These are phyloP conservation scores for Anthostomella pinea DNA, from an alignment of 2,329 filamentous ascomycete species.

Conservation along the genomic window DNA sequence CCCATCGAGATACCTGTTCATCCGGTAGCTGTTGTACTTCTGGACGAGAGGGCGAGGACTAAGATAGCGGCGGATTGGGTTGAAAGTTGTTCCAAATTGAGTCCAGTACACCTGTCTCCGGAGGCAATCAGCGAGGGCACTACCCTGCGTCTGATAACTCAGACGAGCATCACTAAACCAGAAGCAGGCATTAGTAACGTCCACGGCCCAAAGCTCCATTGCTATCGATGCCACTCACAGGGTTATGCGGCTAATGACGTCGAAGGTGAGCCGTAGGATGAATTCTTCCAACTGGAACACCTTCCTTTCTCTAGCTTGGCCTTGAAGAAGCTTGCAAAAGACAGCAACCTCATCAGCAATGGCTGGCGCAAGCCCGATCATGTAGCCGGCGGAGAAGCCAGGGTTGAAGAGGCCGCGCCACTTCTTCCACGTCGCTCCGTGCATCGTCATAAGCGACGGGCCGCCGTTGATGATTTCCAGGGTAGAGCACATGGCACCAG, in stretches of 20 bases:
- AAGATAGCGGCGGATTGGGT: conserved; percentile 19
- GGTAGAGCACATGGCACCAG: conserved; percentile 8
- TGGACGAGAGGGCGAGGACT: conserved; percentile 18
- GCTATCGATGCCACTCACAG: conserved; percentile 10
- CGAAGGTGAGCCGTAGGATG: conserved; percentile 23
- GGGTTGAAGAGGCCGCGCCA: conserved; percentile 22
- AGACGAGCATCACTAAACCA: conserved; percentile 20
- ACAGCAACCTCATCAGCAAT: conserved; percentile 20
- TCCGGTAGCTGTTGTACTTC: conserved; percentile 18
- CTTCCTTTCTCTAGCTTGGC: conserved; percentile 5
- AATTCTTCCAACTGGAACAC: conserved; percentile 23
- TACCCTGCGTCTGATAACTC: conserved; percentile 20
- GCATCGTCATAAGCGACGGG: conserved; percentile 45
- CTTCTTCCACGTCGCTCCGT: conserved; percentile 28
- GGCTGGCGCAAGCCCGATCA: conserved; percentile 16
- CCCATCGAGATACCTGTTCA: conserved; percentile 16
- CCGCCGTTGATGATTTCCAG: conserved; percentile 34
- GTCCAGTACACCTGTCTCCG: conserved; percentile 20
- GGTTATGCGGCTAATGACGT: conserved; percentile 21
- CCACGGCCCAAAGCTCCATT: no score
- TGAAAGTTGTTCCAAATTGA: conserved; percentile 17
- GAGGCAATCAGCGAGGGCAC: conserved; percentile 17
- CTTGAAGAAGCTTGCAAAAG: conserved; percentile 15
- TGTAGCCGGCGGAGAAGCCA: conserved; percentile 20
- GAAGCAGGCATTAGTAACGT: no score